Evolutionary conservation across 768 basidiomycete species (phyloP).

Genomic region (Rhodotorula diobovata): DNA sequence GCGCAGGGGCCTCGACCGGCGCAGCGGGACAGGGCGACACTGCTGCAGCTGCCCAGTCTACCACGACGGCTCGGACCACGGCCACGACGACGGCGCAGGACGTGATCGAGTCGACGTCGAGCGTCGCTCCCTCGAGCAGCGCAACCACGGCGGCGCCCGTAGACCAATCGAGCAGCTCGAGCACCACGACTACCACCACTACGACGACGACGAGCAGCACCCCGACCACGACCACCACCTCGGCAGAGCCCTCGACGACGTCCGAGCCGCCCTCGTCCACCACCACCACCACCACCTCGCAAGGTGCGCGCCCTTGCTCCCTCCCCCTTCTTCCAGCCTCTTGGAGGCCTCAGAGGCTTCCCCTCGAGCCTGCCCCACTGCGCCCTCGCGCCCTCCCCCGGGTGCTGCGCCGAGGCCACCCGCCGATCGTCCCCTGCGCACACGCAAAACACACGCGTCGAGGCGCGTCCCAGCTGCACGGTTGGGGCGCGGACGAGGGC

Average conservation of each 20-base stretch:
- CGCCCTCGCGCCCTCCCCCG: too few species aligned
- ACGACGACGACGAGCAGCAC: slow-evolving; percentile 4
- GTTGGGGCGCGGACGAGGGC: too few species aligned
- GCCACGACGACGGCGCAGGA: neutral
- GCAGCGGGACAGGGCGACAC: neutral
- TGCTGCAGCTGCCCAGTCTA: neutral
- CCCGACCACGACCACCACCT: slow-evolving; percentile 4
- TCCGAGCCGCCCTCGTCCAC: too few species aligned
- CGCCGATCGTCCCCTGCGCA: too few species aligned
- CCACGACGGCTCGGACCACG: neutral
- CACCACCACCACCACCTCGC: neutral
- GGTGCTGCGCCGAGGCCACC: too few species aligned
- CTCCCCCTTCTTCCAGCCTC: too few species aligned
- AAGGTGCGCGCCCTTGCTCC: neutral
- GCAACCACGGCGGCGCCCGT: neutral
- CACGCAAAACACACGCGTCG: too few species aligned
- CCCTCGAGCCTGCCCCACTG: too few species aligned
- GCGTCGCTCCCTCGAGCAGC: neutral
- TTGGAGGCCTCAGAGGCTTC: too few species aligned
- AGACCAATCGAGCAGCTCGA: neutral
- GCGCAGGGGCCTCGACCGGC: neutral
- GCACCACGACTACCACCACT: slow-evolving; percentile 2
- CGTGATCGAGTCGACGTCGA: neutral
- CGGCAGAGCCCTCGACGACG: too few species aligned
- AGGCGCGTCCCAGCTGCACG: too few species aligned